These are phyloP conservation scores for Erigeron canadensis DNA, from an alignment of 129 eudicot genomes.

Conservation along the genomic window DNA sequence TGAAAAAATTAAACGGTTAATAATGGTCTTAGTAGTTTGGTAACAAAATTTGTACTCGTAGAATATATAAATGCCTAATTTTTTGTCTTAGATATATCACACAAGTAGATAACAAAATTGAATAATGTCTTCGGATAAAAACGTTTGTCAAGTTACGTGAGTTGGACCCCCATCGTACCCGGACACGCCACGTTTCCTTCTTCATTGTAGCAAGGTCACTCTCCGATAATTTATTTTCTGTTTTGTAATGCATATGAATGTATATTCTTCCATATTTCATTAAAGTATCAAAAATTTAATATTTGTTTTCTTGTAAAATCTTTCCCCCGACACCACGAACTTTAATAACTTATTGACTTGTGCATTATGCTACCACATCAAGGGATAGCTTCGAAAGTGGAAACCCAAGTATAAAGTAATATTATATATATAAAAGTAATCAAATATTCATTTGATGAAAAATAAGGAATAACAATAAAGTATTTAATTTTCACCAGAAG, in stretches of 20 bases:
- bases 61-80: neutral
- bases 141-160: constrained; percentile 14
- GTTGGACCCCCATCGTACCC: constrained; percentile 17
- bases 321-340: neutral
- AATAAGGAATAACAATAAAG: too few species aligned
- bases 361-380: too few species aligned
- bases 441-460: too few species aligned
- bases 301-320: neutral
- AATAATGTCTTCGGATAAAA: neutral
- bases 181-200: constrained; percentile 34
- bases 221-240: neutral
- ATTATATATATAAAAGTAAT: too few species aligned
- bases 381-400: too few species aligned
- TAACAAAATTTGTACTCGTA: neutral
- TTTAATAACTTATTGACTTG: too few species aligned
- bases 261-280: neutral
- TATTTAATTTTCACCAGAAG: too few species aligned
- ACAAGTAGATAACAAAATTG: neutral
- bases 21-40: too few species aligned
- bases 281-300: neutral
- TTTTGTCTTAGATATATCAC: too few species aligned
- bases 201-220: constrained; percentile 6
- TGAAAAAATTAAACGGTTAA: too few species aligned
- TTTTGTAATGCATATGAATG: neutral
- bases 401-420: too few species aligned